phyloP scores from a whole-genome alignment of 306 rosid genomes.

The Malus asiatica region DNA sequence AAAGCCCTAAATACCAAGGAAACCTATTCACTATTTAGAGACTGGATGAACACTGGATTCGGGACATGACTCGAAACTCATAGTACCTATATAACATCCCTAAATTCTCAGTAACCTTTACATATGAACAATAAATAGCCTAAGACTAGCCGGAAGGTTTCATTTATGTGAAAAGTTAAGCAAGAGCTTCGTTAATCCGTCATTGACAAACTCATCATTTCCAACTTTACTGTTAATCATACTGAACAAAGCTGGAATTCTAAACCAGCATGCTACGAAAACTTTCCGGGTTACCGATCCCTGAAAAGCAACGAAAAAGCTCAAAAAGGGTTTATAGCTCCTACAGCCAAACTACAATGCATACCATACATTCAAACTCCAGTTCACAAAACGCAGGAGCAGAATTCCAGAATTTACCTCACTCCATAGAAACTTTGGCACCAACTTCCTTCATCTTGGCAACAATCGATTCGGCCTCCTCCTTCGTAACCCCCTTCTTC shows the following conservation, averaged over 20 bases:
- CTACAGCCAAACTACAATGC: not conserved
- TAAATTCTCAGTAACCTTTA: not conserved
- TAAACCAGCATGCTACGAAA: not conserved
- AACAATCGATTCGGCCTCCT: slow-evolving; percentile 71
- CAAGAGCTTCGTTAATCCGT: not conserved
- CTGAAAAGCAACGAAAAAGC: not conserved
- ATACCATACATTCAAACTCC: not conserved
- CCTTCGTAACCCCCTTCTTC: slow-evolving; percentile 88
- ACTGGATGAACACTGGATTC: not conserved
- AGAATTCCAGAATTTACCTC: slow-evolving; percentile 35
- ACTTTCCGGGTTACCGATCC: not conserved
- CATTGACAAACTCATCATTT: not conserved
- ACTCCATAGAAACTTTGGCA: slow-evolving; percentile 81
- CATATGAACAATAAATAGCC: not conserved
- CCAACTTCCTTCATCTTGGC: slow-evolving; percentile 89
- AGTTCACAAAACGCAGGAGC: not conserved
- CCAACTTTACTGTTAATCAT: not conserved
- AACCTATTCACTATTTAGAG: not conserved
- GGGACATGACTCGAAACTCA: not conserved
- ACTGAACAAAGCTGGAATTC: not conserved
- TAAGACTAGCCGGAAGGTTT: not conserved
- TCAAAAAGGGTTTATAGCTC: not conserved
- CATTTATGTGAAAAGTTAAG: not conserved
- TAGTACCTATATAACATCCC: not conserved
- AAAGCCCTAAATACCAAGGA: not conserved